phyloP scores from a whole-genome alignment of 106 monocot species.

The Dioscorea dumetorum region DNA sequence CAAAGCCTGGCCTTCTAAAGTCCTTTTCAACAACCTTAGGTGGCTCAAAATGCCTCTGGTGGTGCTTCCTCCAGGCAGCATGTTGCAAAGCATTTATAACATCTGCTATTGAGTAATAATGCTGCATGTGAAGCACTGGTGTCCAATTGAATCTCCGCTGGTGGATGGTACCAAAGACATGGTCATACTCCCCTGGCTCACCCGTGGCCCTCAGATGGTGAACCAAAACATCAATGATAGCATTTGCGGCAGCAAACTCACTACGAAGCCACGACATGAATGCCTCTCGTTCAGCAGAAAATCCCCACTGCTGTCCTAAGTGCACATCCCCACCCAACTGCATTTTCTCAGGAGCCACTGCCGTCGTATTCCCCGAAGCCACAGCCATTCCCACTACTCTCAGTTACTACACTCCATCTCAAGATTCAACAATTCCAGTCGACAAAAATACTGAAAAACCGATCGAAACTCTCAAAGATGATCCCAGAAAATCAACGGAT shows the following conservation, averaged over 20 bases:
- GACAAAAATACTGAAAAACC: background rate
- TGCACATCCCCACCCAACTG: background rate
- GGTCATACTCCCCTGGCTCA: slow-evolving; percentile 6
- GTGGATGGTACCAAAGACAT: background rate
- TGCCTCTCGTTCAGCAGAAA: background rate
- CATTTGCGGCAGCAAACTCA: slow-evolving; percentile 11
- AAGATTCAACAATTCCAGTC: background rate
- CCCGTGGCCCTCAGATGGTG: background rate
- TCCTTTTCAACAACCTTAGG: slow-evolving; percentile 19
- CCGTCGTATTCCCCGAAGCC: background rate
- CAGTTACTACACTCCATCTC: background rate
- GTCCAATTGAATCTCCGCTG: slow-evolving; percentile 3
- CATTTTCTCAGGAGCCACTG: background rate
- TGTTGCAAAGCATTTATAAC: slow-evolving; percentile 45
- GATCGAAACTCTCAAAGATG: no score
- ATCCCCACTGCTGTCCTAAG: slow-evolving; percentile 16
- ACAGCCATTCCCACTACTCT: background rate
- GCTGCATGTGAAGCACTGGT: slow-evolving; percentile 65
- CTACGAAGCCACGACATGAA: background rate
- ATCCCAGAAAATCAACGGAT: no score
- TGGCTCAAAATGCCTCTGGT: slow-evolving; percentile 24
- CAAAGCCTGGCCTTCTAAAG: slow-evolving; percentile 10
- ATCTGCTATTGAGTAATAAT: slow-evolving; percentile 52
- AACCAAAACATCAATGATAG: slow-evolving; percentile 7
- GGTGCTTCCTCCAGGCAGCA: slow-evolving; percentile 35